Conservation (phyloP, 495 filamentous ascomycete genomes). For the Annulohypoxylon bovei region DNA sequence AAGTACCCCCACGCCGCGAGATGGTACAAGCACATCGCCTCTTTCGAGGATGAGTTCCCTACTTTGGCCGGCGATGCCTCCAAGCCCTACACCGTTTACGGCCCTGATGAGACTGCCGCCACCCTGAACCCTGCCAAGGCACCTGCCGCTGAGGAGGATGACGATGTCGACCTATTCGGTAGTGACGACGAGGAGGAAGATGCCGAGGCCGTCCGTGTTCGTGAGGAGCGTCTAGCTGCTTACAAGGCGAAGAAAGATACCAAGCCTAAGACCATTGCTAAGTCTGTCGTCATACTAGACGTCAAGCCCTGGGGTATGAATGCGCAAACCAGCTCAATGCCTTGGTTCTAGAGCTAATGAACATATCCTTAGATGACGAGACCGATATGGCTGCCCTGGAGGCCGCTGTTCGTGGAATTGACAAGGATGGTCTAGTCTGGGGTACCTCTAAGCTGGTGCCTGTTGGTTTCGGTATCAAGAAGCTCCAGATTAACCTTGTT, state of each 20-base stretch:
- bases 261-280: conserved; percentile 90
- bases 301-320: conserved; percentile 98
- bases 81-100: conserved; percentile 87
- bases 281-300: conserved; percentile 94
- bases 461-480: conserved; percentile 98
- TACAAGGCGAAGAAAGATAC: conserved; percentile 97
- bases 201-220: conserved; percentile 79
- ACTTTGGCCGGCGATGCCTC: conserved; percentile 91
- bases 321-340: background rate
- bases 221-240: conserved; percentile 87
- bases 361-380: conserved; percentile 74
- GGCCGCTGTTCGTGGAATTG: conserved; percentile 82
- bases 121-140: conserved; percentile 89
- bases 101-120: conserved; percentile 79
- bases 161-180: conserved; percentile 90
- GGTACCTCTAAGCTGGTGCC: conserved; percentile 89
- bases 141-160: conserved; percentile 80
- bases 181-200: conserved; percentile 93
- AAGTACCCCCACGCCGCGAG: conserved; percentile 95
- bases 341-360: conserved; percentile 37
- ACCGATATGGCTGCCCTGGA: conserved; percentile 87
- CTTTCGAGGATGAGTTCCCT: conserved; percentile 89
- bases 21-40: conserved; percentile 98
- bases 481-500: conserved; percentile 98
- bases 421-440: conserved; percentile 95